A percentile compares a stretch with the other conserved stretches of the same genome.
phyloP scores from a whole-genome alignment of 1,284 basidiomycete genomes.

The Tremellales sp. region DNA sequence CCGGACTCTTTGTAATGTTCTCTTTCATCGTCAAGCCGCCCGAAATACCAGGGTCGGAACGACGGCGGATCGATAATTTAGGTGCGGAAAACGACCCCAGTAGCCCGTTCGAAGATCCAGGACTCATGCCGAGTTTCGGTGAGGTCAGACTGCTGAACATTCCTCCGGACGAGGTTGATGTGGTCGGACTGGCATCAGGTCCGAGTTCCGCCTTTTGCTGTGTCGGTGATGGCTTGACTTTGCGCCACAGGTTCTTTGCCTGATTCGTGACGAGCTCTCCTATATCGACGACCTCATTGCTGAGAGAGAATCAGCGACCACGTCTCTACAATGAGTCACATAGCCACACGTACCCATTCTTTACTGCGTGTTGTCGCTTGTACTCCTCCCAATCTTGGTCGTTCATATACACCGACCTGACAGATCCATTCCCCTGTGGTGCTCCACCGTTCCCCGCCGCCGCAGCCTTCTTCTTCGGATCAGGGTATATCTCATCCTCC shows the following conservation, averaged over 20 bases:
- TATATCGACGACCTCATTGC: constrained; percentile 34
- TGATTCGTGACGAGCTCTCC: constrained; percentile 34
- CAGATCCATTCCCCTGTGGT: constrained; percentile 2
- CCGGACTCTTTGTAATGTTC: not conserved
- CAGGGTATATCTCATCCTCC: not conserved
- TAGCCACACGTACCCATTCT: constrained; percentile 26
- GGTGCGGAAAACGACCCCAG: too few species aligned
- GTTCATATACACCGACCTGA: constrained; percentile 35
- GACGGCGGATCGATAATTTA: not conserved
- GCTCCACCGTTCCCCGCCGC: not conserved
- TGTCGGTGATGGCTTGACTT: constrained; percentile 18
- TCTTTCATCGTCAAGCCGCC: not conserved
- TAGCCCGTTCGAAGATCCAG: not conserved
- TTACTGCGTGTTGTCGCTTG: constrained; percentile 29
- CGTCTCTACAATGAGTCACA: not conserved
- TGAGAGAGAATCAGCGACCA: constrained; percentile 2
- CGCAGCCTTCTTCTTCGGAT: not conserved
- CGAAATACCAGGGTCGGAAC: not conserved
- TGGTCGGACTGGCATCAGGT: not conserved
- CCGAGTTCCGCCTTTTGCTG: not conserved
- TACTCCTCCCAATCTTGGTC: constrained; percentile 46
- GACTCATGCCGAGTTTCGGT: not conserved
- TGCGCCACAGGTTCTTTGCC: constrained; percentile 41
- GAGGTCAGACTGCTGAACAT: not conserved
- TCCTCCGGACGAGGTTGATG: not conserved